Evolutionary conservation across 2,329 filamentous ascomycete species (phyloP), one percentile per base, ranked within the genome.

Genomic region (Ophiostoma pallidulum): DNA sequence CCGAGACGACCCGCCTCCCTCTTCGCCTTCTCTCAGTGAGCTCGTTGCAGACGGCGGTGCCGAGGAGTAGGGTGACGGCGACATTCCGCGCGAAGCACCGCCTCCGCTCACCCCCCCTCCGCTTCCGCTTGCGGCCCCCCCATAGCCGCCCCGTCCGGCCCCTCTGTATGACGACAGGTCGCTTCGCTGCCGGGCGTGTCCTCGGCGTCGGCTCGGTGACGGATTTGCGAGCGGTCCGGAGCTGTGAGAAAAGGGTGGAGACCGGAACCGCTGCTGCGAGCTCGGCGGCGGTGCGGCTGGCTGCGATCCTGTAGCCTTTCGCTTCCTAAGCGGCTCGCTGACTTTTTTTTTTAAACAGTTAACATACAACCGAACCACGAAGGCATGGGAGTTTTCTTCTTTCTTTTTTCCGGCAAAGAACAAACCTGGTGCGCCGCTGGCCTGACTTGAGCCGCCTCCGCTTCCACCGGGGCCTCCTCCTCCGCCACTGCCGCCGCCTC

Each of bases 251-350:
- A 78, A 75, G 33, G 77, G 72, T 37, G 80, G 73, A 22, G 74
- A 76, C 40, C 68, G 69, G 38, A 68, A 66, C 48, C 70, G 69
- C 36, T 68, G 63, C 49, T 72, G 64, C 35, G 66, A 66, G 48
- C 62, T 65, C 41, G 73, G 71, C 20, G 70, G 68, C 43, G 66
- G 72, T 19, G 67, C 66, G 41, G 71, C 60, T 53, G 66, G 66
- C 51, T 74, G 74, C 37, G 72, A 68, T 40, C 76, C 76, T 35
- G 72, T 73, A 47, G 84, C 81, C 68, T 94, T 94, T 59, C 89
- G 82, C 70, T 94, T 94, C 63, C 84, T 86, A 28, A 87, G 87
- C 52, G 85, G 87, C 62, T 85, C 84, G 60, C 39, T 40, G 4
- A 43, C 48, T 49, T n/a, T n/a, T n/a, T n/a, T n/a, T n/a, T n/a